Conservation (phyloP, 2,329 filamentous ascomycete species). For the Ascochyta koolunga region DNA sequence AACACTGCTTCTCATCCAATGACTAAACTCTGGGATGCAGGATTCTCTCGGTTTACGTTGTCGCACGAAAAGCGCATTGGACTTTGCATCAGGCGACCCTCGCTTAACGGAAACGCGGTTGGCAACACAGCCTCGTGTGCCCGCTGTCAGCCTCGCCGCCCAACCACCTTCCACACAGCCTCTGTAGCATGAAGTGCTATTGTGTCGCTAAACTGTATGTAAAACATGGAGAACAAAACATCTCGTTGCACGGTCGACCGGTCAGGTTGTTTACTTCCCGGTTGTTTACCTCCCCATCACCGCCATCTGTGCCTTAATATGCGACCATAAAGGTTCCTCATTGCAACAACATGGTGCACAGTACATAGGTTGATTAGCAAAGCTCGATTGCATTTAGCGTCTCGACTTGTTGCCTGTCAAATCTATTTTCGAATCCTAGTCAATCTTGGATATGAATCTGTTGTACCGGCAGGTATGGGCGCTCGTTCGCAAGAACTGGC, state of each 20-base stretch:
- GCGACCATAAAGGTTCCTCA: no score
- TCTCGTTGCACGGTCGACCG: no score
- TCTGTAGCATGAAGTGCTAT: not conserved
- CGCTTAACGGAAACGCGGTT: not conserved
- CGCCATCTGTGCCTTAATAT: no score
- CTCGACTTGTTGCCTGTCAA: no score
- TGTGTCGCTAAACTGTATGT: not conserved
- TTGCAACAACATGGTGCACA: no score
- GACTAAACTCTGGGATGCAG: no score
- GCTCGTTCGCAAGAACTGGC: conserved; percentile 34
- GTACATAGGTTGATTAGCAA: not conserved
- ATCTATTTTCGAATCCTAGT: no score
- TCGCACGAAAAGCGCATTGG: not conserved
- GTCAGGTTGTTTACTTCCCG: no score
- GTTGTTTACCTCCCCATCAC: no score
- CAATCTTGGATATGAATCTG: conserved; percentile 17
- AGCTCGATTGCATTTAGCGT: no score
- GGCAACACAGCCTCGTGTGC: conserved; percentile 3
- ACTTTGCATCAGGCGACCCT: not conserved
- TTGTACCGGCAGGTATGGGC: conserved; percentile 32
- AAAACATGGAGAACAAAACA: not conserved
- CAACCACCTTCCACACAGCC: not conserved
- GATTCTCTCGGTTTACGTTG: not conserved
- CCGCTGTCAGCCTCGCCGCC: conserved; percentile 9
- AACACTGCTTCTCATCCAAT: no score